phyloP scores from a whole-genome alignment of 2,329 filamentous ascomycete genomes.

The Penicillium sp. region DNA sequence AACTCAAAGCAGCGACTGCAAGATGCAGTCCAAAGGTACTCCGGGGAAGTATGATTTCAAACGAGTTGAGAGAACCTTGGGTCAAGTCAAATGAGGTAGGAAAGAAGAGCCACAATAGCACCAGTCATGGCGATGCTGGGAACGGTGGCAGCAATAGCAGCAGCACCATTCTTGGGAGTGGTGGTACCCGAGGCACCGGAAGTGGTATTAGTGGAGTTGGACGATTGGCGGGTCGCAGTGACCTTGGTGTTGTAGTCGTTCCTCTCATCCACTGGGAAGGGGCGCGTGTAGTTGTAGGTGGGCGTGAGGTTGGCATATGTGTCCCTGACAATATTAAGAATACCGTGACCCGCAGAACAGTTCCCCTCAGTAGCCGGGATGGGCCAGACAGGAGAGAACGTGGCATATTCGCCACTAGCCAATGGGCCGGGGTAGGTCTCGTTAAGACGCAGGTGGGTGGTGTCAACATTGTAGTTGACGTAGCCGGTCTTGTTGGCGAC shows the following conservation, averaged over 20 bases:
- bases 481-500: slow-evolving; percentile 60
- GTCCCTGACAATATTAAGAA: slow-evolving; percentile 30
- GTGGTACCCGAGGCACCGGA: slow-evolving; percentile 12
- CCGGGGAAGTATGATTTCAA: neutral
- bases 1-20: neutral
- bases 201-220: slow-evolving; percentile 4
- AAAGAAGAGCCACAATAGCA: slow-evolving; percentile 13
- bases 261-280: slow-evolving; percentile 20
- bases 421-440: slow-evolving; percentile 49
- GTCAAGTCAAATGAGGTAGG: slow-evolving; percentile 15
- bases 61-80: neutral
- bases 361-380: slow-evolving; percentile 28
- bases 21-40: neutral
- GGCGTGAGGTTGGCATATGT: slow-evolving; percentile 25
- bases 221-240: slow-evolving; percentile 23
- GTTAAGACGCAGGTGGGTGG: slow-evolving; percentile 48
- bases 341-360: slow-evolving; percentile 36
- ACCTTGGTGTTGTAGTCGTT: slow-evolving; percentile 24
- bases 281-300: slow-evolving; percentile 34
- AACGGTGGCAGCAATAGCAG: slow-evolving; percentile 4
- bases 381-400: slow-evolving; percentile 28
- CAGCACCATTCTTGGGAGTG: slow-evolving; percentile 11
- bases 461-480: slow-evolving; percentile 38
- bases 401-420: slow-evolving; percentile 23
- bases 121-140: slow-evolving; percentile 12